Conservation (phyloP, 179 eudicot genomes). For the Beta lomatogona region DNA sequence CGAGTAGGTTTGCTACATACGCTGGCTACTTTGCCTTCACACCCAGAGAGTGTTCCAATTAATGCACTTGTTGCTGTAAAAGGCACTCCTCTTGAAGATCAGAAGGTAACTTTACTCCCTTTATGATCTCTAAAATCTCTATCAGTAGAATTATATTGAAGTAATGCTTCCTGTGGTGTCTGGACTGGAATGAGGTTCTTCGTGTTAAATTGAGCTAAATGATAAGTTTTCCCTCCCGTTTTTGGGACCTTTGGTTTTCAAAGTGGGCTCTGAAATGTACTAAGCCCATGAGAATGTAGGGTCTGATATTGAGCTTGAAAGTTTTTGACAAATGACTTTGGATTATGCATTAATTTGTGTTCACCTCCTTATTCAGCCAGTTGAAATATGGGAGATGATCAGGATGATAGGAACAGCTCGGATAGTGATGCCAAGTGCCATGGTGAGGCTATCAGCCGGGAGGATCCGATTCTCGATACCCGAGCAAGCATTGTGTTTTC, state of each 20-base stretch:
- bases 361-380: conserved; percentile 53
- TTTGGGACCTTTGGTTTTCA: neutral
- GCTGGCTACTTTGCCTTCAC: conserved; percentile 87
- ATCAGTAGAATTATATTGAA: neutral
- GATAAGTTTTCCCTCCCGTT: neutral
- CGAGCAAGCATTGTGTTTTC: conserved; percentile 92
- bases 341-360: neutral
- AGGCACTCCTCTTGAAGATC: conserved; percentile 98
- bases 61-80: conserved; percentile 94
- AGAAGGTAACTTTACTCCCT: conserved; percentile 55
- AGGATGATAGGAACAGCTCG: conserved; percentile 97
- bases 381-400: conserved; percentile 98
- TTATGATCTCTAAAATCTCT: neutral
- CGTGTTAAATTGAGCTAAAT: neutral
- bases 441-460: conserved; percentile 98
- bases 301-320: neutral
- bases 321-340: neutral
- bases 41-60: conserved; percentile 99
- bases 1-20: conserved; percentile 93
- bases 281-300: neutral
- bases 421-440: conserved; percentile 88
- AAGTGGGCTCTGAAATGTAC: neutral
- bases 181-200: neutral
- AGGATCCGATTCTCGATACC: conserved; percentile 81
- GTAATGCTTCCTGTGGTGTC: neutral